Conservation (phyloP, 192 early-diverging fungal genomes). For the Backusella luteola region DNA sequence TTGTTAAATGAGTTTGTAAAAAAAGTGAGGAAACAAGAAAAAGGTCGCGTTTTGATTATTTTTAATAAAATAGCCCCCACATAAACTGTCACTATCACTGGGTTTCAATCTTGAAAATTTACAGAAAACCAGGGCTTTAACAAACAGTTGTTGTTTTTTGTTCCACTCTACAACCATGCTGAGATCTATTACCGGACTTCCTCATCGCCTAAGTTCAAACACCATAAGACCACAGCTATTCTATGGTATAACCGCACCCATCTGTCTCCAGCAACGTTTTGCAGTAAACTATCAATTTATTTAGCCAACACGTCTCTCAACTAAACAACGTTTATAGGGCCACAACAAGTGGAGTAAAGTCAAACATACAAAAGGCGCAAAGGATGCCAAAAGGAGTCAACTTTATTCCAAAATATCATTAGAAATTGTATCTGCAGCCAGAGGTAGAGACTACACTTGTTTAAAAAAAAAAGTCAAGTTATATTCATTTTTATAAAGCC, state of each 20-base stretch:
- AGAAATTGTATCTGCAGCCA: constrained; percentile 62
- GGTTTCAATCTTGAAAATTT: not conserved
- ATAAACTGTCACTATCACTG: too few species aligned
- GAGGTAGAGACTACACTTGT: constrained; percentile 31
- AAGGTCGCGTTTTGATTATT: too few species aligned
- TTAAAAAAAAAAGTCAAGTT: not conserved
- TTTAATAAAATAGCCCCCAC: too few species aligned
- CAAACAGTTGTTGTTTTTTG: not conserved
- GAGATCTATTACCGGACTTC: not conserved
- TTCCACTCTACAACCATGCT: not conserved
- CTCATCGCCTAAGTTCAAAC: not conserved
- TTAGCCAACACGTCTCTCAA: too few species aligned
- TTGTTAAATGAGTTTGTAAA: too few species aligned
- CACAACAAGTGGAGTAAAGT: constrained; percentile 71
- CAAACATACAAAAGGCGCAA: constrained; percentile 53
- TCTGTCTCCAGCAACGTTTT: constrained; percentile 13
- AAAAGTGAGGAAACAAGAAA: too few species aligned
- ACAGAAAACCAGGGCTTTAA: not conserved
- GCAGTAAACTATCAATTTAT: not conserved
- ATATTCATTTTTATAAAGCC: constrained; percentile 20
- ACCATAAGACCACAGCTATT: not conserved
- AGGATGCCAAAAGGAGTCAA: constrained; percentile 53
- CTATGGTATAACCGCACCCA: not conserved
- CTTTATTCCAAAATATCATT: constrained; percentile 56
- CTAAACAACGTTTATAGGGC: constrained; percentile 26